Conservation (phyloP, 164 flowering plant species). For the Kalanchoe fedtschenkoi region DNA sequence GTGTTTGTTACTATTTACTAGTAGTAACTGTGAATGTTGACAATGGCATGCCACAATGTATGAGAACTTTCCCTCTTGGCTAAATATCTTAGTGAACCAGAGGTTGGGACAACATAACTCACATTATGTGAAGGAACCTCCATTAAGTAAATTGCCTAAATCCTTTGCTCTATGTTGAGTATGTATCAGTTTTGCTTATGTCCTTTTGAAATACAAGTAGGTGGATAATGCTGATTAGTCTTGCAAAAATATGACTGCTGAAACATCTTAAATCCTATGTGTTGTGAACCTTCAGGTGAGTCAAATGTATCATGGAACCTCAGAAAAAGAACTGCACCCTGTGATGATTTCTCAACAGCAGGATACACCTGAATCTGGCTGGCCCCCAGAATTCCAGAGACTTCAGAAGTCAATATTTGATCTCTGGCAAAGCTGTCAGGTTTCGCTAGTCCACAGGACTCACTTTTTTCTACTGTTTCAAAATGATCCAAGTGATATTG, state of each 20-base stretch:
- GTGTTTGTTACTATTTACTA: neutral
- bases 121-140: no score
- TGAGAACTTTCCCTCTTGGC: neutral
- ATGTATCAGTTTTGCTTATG: neutral
- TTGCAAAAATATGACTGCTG: constrained; percentile 8
- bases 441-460: constrained; percentile 67
- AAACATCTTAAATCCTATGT: neutral
- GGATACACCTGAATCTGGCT: constrained; percentile 12
- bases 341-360: neutral
- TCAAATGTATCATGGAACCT: neutral
- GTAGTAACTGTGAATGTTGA: no score
- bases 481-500: constrained; percentile 63
- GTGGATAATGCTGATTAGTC: neutral
- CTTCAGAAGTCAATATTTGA: constrained; percentile 51
- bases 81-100: no score
- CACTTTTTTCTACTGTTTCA: constrained; percentile 73
- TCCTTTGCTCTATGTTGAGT: no score
- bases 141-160: no score
- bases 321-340: neutral
- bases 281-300: neutral
- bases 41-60: no score
- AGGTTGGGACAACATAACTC: no score
- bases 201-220: neutral
- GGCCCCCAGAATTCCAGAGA: constrained; percentile 43
- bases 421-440: constrained; percentile 71